Base-by-base conservation (phyloP, 164 flowering plant species). In the Buxus sempervirens region DNA sequence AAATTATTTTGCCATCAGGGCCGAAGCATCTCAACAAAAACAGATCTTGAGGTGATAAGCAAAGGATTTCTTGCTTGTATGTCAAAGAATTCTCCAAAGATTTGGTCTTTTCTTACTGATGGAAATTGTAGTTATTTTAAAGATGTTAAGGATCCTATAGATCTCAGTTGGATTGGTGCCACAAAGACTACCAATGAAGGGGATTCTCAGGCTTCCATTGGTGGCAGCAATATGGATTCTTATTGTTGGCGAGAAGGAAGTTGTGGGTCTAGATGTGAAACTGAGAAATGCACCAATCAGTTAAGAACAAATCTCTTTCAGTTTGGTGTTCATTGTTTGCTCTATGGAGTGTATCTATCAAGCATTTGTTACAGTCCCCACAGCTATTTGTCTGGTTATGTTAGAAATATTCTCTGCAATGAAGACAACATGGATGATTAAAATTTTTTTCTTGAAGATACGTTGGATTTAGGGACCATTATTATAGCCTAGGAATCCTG, bases 281-380 rank as follows among this genome's bases (percentile, higher is more conserved):
- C 25, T 13, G 28, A 45, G 54, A 62, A 27, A 32, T 65, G 54
- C 68, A 58, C 15, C 6, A 51, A 49, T 21, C 62, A 74, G 60
- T 70, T 53, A 20, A 73, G 72, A 57, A 28, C 9, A 32, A 36
- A 23, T 65, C 4, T 88, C 21, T 67, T 70, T 69, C 72, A 73
- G 67, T 77, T 88, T 26, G 82, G 83, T 41, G 54, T 71, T 14
- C 91, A 88, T 71, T 85, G 89, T 75, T 75, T 83, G 62, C 54
- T 74, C 10, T 85, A 80, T 78, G 93, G 91, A 64, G 82, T 75
- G 10, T 71, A 71, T 65, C 68, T 90, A 60, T 79, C 80, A 0
- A 74, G 64, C 65, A 78, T 84, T 38, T 88, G 90, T 65, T 84
- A 81, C 60, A 82, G 85, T 49, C 54, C 38, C 18, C 42, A 41